phyloP scores from a whole-genome alignment of 169 alveolate species.

The Plasmodium sp. region DNA sequence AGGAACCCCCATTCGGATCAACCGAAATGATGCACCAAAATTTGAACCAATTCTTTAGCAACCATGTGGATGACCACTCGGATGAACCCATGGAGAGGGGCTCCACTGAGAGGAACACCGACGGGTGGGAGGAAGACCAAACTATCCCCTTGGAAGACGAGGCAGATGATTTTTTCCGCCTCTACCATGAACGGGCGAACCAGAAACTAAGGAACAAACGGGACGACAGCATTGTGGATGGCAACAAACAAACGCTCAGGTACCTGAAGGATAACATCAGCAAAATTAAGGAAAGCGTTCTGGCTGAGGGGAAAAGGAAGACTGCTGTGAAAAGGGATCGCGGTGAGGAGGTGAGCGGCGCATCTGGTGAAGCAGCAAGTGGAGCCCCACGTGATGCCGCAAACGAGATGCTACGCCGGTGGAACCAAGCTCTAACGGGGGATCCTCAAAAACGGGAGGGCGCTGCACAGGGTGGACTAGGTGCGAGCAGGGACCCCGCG shows the following conservation, averaged over 20 bases:
- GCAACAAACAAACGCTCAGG: slow-evolving; percentile 7
- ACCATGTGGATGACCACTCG: not conserved
- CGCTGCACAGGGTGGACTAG: not conserved
- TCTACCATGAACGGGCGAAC: not conserved
- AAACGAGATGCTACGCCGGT: not conserved
- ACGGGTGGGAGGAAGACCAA: not conserved
- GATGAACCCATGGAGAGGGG: not conserved
- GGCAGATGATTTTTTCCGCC: slow-evolving; percentile 1
- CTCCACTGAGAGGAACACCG: not conserved
- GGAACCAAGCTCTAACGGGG: not conserved
- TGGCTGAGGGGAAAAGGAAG: not conserved
- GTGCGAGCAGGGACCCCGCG: not conserved
- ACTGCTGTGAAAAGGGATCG: not conserved
- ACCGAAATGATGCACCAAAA: not conserved
- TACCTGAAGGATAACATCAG: slow-evolving; percentile 37
- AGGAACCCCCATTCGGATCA: not conserved
- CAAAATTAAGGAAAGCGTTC: not conserved
- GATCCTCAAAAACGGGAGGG: not conserved
- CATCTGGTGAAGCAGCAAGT: not conserved
- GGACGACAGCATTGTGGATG: not conserved
- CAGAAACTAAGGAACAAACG: not conserved
- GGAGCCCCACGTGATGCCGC: not conserved
- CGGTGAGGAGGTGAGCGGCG: not conserved
- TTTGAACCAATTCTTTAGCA: not conserved
- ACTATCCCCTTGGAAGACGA: not conserved